A percentile compares a stretch with the other conserved stretches of the same genome.
phyloP scores from a whole-genome alignment of 2,329 filamentous ascomycete genomes.

The Neonectria punicea region DNA sequence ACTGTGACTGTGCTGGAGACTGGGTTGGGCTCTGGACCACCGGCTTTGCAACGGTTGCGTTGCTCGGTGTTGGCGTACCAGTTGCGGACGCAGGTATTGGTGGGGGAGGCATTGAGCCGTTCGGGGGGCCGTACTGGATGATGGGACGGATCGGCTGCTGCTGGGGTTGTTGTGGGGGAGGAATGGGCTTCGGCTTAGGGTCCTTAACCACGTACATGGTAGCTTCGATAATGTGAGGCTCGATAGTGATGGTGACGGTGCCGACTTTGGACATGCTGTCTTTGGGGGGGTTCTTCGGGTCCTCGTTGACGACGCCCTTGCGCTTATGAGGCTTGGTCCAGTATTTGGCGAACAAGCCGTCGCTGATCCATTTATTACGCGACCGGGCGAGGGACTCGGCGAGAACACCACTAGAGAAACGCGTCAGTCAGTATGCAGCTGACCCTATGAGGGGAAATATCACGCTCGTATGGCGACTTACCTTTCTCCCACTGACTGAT shows the following conservation, averaged over 20 bases:
- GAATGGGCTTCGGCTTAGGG: slow-evolving; percentile 59
- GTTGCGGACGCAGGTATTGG: slow-evolving; percentile 49
- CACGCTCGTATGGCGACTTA: slow-evolving; percentile 44
- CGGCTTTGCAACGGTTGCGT: slow-evolving; percentile 30
- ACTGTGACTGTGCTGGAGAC: slow-evolving; percentile 28
- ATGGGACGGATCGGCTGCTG: slow-evolving; percentile 60
- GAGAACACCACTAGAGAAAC: slow-evolving; percentile 71
- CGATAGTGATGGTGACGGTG: slow-evolving; percentile 77
- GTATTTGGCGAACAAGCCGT: slow-evolving; percentile 80
- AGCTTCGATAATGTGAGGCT: slow-evolving; percentile 83
- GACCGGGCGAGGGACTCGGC: slow-evolving; percentile 79
- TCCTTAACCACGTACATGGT: slow-evolving; percentile 79
- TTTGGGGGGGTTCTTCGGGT: slow-evolving; percentile 74
- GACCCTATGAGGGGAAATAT: background rate
- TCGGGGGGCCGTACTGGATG: slow-evolving; percentile 73
- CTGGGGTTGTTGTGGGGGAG: slow-evolving; percentile 38
- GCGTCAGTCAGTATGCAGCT: slow-evolving; percentile 34
- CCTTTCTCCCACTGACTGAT: slow-evolving; percentile 80
- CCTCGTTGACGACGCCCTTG: slow-evolving; percentile 72
- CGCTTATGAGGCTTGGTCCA: slow-evolving; percentile 79
- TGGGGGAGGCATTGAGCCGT: slow-evolving; percentile 68
- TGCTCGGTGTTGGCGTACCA: slow-evolving; percentile 34
- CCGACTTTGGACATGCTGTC: slow-evolving; percentile 80
- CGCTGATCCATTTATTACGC: slow-evolving; percentile 76
- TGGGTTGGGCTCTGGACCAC: slow-evolving; percentile 35